phyloP scores from a whole-genome alignment of 306 rosid genomes.

The Prunus armeniaca region DNA sequence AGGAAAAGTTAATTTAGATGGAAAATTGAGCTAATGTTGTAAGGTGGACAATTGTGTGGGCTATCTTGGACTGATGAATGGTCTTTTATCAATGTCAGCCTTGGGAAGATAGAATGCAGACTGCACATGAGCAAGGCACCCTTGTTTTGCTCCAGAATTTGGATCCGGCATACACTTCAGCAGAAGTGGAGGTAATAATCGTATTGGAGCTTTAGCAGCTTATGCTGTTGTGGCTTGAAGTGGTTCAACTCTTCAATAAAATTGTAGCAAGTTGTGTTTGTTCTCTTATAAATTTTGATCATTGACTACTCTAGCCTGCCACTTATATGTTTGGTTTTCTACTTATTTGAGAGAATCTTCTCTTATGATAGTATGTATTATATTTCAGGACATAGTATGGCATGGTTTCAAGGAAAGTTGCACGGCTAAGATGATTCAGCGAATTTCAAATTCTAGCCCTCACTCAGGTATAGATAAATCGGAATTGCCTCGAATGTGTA shows the following conservation, averaged over 20 bases:
- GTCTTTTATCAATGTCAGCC: constrained; percentile 49
- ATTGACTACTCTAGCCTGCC: neutral
- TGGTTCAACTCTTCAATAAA: neutral
- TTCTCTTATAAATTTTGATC: neutral
- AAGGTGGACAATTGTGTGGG: neutral
- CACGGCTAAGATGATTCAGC: constrained; percentile 72
- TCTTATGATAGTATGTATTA: constrained; percentile 1
- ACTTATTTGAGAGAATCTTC: neutral
- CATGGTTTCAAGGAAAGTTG: constrained; percentile 66
- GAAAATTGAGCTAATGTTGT: neutral
- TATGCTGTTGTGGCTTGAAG: neutral
- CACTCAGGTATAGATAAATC: constrained; percentile 54
- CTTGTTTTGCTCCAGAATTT: constrained; percentile 79
- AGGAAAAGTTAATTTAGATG: neutral
- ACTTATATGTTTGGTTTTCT: neutral
- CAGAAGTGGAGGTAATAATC: constrained; percentile 72
- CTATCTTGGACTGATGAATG: constrained; percentile 16
- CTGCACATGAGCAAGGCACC: constrained; percentile 60
- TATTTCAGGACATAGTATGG: constrained; percentile 61
- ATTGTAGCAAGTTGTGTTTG: neutral
- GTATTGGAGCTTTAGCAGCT: constrained; percentile 7
- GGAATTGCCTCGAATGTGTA: neutral
- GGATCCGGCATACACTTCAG: constrained; percentile 70
- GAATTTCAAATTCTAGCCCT: constrained; percentile 56
- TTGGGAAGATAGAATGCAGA: constrained; percentile 72